Percentiles rank a stretch among this genome's conserved stretches.
These are phyloP conservation scores for Suhomyces yuchorum DNA, from an alignment of 1,139 yeast species.

Conservation along the genomic window DNA sequence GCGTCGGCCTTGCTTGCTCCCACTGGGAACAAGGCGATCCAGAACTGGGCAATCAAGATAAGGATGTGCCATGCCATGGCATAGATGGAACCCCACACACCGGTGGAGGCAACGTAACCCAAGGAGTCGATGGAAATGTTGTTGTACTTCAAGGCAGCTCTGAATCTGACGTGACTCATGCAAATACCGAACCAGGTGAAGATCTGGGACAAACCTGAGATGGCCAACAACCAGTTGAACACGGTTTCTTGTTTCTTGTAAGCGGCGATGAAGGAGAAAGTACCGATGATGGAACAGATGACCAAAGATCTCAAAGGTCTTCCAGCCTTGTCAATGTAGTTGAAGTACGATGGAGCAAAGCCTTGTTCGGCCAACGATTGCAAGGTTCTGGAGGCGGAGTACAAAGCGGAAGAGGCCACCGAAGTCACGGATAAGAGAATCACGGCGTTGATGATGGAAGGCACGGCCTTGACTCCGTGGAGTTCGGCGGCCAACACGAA, in stretches of 20 bases:
- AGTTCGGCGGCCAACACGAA: slow-evolving; percentile 46
- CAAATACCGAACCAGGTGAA: slow-evolving; percentile 49
- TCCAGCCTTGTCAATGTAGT: slow-evolving; percentile 45
- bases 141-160: slow-evolving; percentile 42
- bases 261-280: slow-evolving; percentile 39
- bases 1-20: slow-evolving; percentile 33
- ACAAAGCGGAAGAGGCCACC: slow-evolving; percentile 48
- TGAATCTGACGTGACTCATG: slow-evolving; percentile 44
- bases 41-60: slow-evolving; percentile 44
- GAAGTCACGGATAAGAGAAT: slow-evolving; percentile 49
- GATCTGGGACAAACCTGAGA: slow-evolving; percentile 46
- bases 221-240: slow-evolving; percentile 47
- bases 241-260: slow-evolving; percentile 43
- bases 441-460: slow-evolving; percentile 46
- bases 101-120: slow-evolving; percentile 45
- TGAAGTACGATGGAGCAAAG: slow-evolving; percentile 44
- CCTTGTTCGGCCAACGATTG: slow-evolving; percentile 48
- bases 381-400: slow-evolving; percentile 47
- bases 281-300: slow-evolving; percentile 35
- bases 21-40: slow-evolving; percentile 45
- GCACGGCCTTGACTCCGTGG: slow-evolving; percentile 42
- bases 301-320: slow-evolving; percentile 46
- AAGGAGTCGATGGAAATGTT: slow-evolving; percentile 37
- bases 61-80: slow-evolving; percentile 38
- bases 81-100: slow-evolving; percentile 42